Base-by-base conservation (phyloP, 2,329 filamentous ascomycete species). In the Teratosphaeria zuluensis region DNA sequence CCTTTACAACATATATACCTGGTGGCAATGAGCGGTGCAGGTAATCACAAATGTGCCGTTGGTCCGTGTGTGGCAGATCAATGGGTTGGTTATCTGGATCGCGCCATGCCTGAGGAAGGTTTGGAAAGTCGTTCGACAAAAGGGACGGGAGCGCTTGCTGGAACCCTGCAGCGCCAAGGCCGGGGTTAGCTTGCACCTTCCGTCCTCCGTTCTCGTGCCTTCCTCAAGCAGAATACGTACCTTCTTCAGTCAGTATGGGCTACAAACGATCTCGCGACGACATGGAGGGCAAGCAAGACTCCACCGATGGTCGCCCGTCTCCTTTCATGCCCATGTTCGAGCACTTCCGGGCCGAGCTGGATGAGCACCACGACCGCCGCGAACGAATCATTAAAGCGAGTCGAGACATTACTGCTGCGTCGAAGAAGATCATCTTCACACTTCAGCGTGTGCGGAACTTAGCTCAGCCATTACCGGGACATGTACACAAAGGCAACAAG, bases 391-490 rank as follows among this genome's bases (percentile, higher is more conserved):
- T 95, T 70, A 99, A 97, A 77, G 87, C 86, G 1, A 95, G 90
- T 8, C 81, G 92, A 62, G 94, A 99, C 73, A 89, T 99, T 59
- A 99, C 94, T 6, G 91, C 90, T 0, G 79, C 91, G 57, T 96
- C 90, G 75, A 99, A 99, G 80, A 99, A 97, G 77, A 95, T 97
- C 60, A 94, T 94, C 66, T 94, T 94, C 73, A 83, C 88, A 1
- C 76, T 94, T n/a, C 89, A 94, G 74, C 83, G 89, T 68, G 83
- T 89, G 58, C 86, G 87, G 63, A 77, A 67, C 30, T 64, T 80
- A 11, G 81, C 83, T 62, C 74, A 81, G 60, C 76, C 82, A 12
- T 78, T 96, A 24, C 89, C 90, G 0, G 71, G 78, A 35, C 80
- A 84, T 64, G 89, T 92, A 58, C 77, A 82, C 60, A 84, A 86